Percentiles rank a stretch among this genome's conserved stretches.
These are phyloP conservation scores for Tulasnella sp. DNA, from an alignment of 768 basidiomycete species.

Conservation along the genomic window DNA sequence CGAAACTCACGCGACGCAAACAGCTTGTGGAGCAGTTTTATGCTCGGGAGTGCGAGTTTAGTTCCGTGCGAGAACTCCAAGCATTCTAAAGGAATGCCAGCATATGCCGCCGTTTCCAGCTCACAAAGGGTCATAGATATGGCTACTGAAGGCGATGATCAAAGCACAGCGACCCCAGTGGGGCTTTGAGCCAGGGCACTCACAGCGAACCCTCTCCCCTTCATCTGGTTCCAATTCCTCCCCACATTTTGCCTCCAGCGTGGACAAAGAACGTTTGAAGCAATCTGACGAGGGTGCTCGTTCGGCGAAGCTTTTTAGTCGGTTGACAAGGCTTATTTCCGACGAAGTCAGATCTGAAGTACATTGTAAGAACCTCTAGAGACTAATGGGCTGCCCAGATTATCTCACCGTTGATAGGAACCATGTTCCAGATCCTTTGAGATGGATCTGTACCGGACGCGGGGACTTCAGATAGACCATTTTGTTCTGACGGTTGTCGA, in stretches of 20 bases:
- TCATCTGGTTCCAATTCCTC: background rate
- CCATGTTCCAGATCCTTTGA: background rate
- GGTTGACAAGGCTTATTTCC: background rate
- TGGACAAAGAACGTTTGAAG: background rate
- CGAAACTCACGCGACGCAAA: constrained; percentile 7
- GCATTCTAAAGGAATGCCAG: constrained; percentile 10
- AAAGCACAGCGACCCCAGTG: background rate
- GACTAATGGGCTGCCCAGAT: background rate
- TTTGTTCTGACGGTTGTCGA: background rate
- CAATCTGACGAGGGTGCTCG: background rate
- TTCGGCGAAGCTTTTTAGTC: background rate
- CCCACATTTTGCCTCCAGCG: background rate
- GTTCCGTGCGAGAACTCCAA: background rate
- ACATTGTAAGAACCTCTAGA: background rate
- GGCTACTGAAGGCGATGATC: background rate
- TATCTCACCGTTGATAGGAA: background rate
- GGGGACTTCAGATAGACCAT: background rate
- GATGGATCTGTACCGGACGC: background rate
- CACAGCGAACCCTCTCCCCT: background rate
- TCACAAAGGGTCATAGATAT: constrained; percentile 17
- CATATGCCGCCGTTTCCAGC: background rate
- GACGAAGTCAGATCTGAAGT: background rate
- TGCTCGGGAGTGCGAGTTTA: background rate
- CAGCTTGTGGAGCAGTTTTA: background rate
- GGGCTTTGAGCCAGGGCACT: background rate